A percentile compares a stretch with the other conserved stretches of the same genome.
phyloP scores from a whole-genome alignment of 1,284 basidiomycete species.

The Anthracocystis setariae region DNA sequence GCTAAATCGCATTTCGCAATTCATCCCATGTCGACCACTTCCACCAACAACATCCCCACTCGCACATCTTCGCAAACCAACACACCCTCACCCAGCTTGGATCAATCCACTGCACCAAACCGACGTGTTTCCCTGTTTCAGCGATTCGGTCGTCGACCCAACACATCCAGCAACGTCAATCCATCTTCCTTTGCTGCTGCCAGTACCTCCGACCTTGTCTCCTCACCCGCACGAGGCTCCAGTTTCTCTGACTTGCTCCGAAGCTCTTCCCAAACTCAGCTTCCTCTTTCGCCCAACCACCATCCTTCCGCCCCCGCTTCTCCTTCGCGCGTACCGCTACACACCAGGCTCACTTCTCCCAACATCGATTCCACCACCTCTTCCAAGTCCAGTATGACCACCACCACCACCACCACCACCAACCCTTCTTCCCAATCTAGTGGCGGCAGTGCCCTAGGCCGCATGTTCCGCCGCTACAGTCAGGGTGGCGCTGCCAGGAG shows the following conservation, averaged over 20 bases:
- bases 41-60: conserved; percentile 10
- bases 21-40: conserved; percentile 17
- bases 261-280: conserved; percentile 38
- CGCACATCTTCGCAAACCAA: conserved; percentile 6
- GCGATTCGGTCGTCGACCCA: conserved; percentile 28
- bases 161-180: conserved; percentile 21
- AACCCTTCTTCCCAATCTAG: not conserved
- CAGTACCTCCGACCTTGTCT: conserved; percentile 40
- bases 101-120: conserved; percentile 11
- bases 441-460: conserved; percentile 48
- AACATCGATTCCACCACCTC: conserved; percentile 1
- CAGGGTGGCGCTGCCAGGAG: conserved; percentile 32
- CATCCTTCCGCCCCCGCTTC: conserved; percentile 1
- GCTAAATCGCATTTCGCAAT: no score
- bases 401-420: not conserved
- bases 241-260: conserved; percentile 25
- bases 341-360: conserved; percentile 12
- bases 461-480: conserved; percentile 61
- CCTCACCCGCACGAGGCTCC: conserved; percentile 11
- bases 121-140: conserved; percentile 15
- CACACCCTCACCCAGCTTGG: not conserved
- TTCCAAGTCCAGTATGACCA: conserved; percentile 1
- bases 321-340: conserved; percentile 15
- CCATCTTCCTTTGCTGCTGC: conserved; percentile 29
- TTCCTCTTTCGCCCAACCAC: conserved; percentile 11